Conservation (phyloP, 2,329 filamentous ascomycete species). For the Monosporascus sp. region DNA sequence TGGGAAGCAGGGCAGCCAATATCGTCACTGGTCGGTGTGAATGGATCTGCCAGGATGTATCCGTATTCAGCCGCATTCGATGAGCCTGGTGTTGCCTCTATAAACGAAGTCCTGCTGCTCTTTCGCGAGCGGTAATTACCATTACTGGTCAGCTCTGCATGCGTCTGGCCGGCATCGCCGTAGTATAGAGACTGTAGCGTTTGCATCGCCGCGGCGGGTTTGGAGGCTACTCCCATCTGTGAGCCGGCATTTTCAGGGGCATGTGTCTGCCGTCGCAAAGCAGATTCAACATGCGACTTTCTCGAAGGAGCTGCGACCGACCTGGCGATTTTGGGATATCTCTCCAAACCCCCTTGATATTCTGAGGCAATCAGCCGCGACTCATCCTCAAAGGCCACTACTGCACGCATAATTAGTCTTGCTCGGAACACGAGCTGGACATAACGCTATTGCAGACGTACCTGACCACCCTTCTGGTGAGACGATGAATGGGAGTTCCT, state of each 20-base stretch:
- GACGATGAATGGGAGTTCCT: conserved; percentile 58
- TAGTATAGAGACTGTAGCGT: conserved; percentile 23
- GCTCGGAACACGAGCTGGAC: neutral
- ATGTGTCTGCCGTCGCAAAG: conserved; percentile 17
- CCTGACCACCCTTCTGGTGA: conserved; percentile 61
- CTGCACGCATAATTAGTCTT: conserved; percentile 27
- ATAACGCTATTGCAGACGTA: conserved; percentile 24
- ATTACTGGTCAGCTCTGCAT: conserved; percentile 15
- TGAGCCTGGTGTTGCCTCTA: conserved; percentile 15
- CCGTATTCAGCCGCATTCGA: conserved; percentile 19
- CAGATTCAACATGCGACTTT: conserved; percentile 21
- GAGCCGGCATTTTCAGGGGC: conserved; percentile 13
- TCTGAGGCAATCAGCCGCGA: conserved; percentile 86
- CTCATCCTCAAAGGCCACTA: conserved; percentile 84
- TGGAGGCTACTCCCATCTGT: conserved; percentile 15
- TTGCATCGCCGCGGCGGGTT: conserved; percentile 14
- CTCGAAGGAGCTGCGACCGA: conserved; percentile 24
- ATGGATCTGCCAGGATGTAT: conserved; percentile 16
- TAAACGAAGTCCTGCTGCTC: conserved; percentile 19
- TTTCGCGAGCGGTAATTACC: conserved; percentile 22
- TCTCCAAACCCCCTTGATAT: conserved; percentile 71
- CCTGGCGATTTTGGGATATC: conserved; percentile 57
- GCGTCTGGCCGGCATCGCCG: conserved; percentile 15
- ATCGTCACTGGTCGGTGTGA: conserved; percentile 19
- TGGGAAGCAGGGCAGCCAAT: conserved; percentile 11